Conservation (phyloP, 306 rosid species). For the Medicago lupulina region DNA sequence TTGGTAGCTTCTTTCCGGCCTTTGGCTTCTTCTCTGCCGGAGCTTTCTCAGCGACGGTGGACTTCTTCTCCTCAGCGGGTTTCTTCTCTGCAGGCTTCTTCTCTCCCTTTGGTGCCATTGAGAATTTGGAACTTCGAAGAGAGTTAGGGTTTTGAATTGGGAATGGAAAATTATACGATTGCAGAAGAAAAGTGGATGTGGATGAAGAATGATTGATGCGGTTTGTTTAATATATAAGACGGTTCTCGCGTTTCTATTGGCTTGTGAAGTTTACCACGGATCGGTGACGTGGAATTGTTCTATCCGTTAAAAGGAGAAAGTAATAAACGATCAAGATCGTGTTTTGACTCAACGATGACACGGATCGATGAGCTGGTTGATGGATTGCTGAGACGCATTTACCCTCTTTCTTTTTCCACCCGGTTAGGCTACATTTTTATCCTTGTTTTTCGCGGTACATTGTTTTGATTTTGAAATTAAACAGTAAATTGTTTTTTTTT, state of each 20-base stretch:
- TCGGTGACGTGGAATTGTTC: background rate
- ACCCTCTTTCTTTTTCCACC: background rate
- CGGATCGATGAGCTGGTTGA: slow-evolving; percentile 17
- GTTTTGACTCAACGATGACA: background rate
- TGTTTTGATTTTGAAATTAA: too few species aligned
- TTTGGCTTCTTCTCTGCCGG: slow-evolving; percentile 81
- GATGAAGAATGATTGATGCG: background rate
- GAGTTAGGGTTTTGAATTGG: slow-evolving; percentile 27
- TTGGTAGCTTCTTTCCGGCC: slow-evolving; percentile 82
- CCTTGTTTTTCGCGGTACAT: too few species aligned
- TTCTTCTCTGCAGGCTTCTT: slow-evolving; percentile 74
- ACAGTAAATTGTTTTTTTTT: too few species aligned
- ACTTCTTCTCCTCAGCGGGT: slow-evolving; percentile 71
- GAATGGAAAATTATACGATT: too few species aligned
- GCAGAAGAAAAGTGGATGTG: too few species aligned
- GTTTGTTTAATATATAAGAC: background rate
- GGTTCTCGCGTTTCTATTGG: background rate
- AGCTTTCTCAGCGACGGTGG: slow-evolving; percentile 64
- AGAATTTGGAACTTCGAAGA: background rate
- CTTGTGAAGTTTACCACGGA: background rate
- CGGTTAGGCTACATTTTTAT: too few species aligned
- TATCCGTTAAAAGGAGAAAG: background rate
- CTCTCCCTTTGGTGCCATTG: slow-evolving; percentile 72
- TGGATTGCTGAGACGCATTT: background rate
- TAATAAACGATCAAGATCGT: background rate